Evolutionary conservation across 805 yeast species (phyloP).

Genomic region (Lipomyces lipofer): DNA sequence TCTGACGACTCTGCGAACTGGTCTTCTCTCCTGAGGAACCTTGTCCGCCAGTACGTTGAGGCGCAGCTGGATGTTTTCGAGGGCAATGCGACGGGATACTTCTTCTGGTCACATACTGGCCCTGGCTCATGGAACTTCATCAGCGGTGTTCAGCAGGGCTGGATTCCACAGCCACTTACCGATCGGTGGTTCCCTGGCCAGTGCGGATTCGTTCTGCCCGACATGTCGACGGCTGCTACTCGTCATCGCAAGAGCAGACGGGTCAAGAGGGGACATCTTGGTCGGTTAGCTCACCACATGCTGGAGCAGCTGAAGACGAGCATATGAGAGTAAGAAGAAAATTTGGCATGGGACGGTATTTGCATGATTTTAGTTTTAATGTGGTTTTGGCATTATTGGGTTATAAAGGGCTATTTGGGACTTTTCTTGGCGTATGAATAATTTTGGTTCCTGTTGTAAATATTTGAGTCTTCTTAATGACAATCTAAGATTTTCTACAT

Average conservation of each 20-base stretch:
- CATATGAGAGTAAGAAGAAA: no score
- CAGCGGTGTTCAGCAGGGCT: constrained; percentile 54
- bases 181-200: constrained; percentile 69
- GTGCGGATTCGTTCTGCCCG: constrained; percentile 45
- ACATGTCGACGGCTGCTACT: neutral
- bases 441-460: no score
- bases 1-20: constrained; percentile 52
- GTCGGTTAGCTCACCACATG: neutral
- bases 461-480: no score
- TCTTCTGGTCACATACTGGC: constrained; percentile 90
- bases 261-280: constrained; percentile 2
- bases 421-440: no score
- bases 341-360: no score
- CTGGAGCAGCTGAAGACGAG: no score
- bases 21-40: constrained; percentile 55
- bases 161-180: constrained; percentile 79
- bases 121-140: constrained; percentile 83
- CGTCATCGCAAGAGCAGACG: neutral
- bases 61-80: constrained; percentile 87
- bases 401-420: no score
- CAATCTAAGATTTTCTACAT: no score
- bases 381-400: no score
- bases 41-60: constrained; percentile 72
- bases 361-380: no score
- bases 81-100: constrained; percentile 71